These are phyloP conservation scores for Eucalyptus sp. DNA, from an alignment of 345 rosid species.

Conservation along the genomic window DNA sequence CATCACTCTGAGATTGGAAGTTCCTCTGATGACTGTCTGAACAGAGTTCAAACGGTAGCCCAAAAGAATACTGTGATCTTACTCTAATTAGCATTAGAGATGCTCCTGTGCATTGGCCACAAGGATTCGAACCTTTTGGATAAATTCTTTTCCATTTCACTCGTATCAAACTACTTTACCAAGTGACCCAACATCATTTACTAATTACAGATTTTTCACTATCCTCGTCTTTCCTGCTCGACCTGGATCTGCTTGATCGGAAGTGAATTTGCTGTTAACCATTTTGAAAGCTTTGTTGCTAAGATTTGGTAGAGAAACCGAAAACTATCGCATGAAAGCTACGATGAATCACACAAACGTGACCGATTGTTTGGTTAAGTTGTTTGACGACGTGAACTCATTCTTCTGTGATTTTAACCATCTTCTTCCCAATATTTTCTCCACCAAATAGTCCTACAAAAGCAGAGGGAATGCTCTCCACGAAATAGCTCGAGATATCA, in stretches of 20 bases:
- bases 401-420: background rate
- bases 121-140: background rate
- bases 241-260: background rate
- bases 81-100: background rate
- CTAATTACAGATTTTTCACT: background rate
- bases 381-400: background rate
- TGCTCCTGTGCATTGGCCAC: background rate
- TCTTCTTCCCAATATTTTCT: background rate
- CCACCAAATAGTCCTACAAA: background rate
- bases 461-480: background rate
- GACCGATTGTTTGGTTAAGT: background rate
- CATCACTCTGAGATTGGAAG: background rate
- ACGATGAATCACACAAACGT: background rate
- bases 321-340: background rate
- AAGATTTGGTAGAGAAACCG: background rate
- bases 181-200: background rate
- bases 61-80: background rate
- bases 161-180: background rate
- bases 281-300: background rate
- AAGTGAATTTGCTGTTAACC: background rate
- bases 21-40: background rate
- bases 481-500: slow-evolving; percentile 33
- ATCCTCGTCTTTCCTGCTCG: background rate
- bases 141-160: background rate
- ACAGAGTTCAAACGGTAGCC: background rate